Evolutionary conservation across 2,329 filamentous ascomycete species (phyloP), one percentile per base, ranked within the genome.

Genomic region (Trichoderma polysporum): DNA sequence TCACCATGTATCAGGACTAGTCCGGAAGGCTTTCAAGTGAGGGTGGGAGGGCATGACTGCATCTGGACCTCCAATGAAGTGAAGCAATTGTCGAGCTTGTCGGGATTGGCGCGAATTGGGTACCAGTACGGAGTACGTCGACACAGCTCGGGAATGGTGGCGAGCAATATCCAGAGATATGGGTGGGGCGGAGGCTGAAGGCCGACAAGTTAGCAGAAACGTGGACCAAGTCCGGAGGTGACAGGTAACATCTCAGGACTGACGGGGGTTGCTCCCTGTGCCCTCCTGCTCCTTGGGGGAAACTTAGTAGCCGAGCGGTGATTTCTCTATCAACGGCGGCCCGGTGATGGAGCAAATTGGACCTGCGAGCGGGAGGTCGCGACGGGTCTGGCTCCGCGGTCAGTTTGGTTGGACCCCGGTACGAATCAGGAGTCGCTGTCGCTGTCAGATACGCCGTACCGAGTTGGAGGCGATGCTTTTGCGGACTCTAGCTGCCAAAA

Each of bases 1-100:
- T 29, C 37, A 56, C 25, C 4, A 25, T 64, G 61, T 15, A 47
- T 64, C 15, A 25, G 50, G 49, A 56, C 61, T 64, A 64, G 61
- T 27, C 37, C 17, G 37, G 37, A 41, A 54, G 60, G 60, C 50
- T 63, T 33, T 56, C 37, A 56, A 35, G 39, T n/a, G 19, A 56
- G 45, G 37, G 25, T 22, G n/a, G 37, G 50, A 54, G 35, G 37
- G 25, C 27, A 41, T 31, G 25, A 15, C 53, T 19, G 27, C 56
- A 22, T 25, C 50, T n/a, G 39, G n/a, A 31, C 37, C n/a, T n/a
- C 19, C 31, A 27, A 9, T 6, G n/a, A 39, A 19, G n/a, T n/a
- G n/a, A n/a, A 39, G 31, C 33, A 22, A 22, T 15, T 39, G 19
- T 29, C n/a, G 29, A 2, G 53, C n/a, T 1, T 35, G 7, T 53